These are phyloP conservation scores for Atkinsonella texensis DNA, from an alignment of 2,329 filamentous ascomycete genomes.

Conservation along the genomic window DNA sequence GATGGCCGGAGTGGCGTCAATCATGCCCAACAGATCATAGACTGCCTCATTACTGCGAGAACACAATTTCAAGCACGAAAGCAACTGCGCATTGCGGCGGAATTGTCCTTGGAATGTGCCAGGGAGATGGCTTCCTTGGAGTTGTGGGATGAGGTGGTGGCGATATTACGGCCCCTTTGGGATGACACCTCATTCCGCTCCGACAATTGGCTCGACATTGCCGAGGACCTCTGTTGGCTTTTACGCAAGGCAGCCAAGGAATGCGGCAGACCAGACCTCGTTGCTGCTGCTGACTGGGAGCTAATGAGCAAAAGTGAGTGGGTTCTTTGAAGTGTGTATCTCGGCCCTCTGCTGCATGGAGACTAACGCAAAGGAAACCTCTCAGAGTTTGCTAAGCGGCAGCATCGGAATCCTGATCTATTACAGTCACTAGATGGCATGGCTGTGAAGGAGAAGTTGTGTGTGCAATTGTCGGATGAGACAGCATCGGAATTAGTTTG, in stretches of 20 bases:
- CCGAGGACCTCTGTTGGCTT: slow-evolving; percentile 50
- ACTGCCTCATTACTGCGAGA: slow-evolving; percentile 37
- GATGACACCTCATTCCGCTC: slow-evolving; percentile 40
- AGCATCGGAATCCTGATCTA: slow-evolving; percentile 51
- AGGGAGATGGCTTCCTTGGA: slow-evolving; percentile 39
- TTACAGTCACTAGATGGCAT: slow-evolving; percentile 42
- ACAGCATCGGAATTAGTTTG: slow-evolving; percentile 41
- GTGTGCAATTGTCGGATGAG: slow-evolving; percentile 38
- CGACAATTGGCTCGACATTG: slow-evolving; percentile 48
- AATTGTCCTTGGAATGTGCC: slow-evolving; percentile 44
- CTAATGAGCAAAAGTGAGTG: slow-evolving; percentile 45
- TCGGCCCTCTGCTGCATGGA: neutral
- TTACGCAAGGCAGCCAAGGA: slow-evolving; percentile 43
- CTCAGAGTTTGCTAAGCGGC: slow-evolving; percentile 39
- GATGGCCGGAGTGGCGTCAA: slow-evolving; percentile 34
- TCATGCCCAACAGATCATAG: slow-evolving; percentile 43
- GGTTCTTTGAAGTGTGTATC: neutral
- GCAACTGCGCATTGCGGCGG: slow-evolving; percentile 41
- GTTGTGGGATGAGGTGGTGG: slow-evolving; percentile 41
- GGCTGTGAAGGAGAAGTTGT: slow-evolving; percentile 30
- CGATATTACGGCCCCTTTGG: slow-evolving; percentile 45
- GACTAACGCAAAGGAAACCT: neutral
- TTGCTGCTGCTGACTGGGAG: slow-evolving; percentile 54
- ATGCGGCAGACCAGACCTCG: slow-evolving; percentile 39
- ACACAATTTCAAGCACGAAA: slow-evolving; percentile 41